phyloP scores from a whole-genome alignment of 768 basidiomycete genomes.

The Suillus subaureus region DNA sequence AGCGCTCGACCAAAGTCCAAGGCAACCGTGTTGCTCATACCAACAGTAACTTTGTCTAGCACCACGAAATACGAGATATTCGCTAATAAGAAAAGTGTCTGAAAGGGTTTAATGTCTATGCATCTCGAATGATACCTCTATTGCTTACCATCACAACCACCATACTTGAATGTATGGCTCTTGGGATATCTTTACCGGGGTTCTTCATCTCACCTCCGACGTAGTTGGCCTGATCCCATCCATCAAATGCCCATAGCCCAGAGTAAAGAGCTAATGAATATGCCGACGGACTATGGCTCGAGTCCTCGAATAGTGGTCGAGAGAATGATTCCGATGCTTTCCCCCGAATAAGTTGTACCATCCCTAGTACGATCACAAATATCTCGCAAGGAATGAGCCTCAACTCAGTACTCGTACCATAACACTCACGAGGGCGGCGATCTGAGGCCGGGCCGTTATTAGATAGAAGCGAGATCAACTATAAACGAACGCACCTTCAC shows the following conservation, averaged over 20 bases:
- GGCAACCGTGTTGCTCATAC: constrained; percentile 83
- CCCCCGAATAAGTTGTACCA: constrained; percentile 75
- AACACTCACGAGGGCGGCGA: constrained; percentile 62
- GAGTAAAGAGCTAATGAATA: constrained; percentile 96
- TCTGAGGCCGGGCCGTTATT: constrained; percentile 36
- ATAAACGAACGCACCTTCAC: constrained; percentile 63
- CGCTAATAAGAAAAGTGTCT: constrained; percentile 78
- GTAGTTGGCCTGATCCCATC: constrained; percentile 94
- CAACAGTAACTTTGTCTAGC: constrained; percentile 77
- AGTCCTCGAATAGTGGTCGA: constrained; percentile 68
- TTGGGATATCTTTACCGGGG: constrained; percentile 84
- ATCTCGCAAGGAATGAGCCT: constrained; percentile 43
- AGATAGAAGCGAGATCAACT: neutral
- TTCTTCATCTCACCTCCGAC: constrained; percentile 88
- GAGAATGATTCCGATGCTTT: constrained; percentile 68
- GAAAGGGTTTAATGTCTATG: constrained; percentile 11
- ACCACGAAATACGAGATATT: constrained; percentile 94
- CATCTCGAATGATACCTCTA: constrained; percentile 1
- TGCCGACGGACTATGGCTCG: constrained; percentile 76
- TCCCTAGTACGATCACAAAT: constrained; percentile 74
- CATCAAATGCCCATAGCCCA: constrained; percentile 94
- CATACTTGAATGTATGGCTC: constrained; percentile 93
- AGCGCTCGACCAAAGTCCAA: constrained; percentile 89
- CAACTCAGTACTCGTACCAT: constrained; percentile 1
- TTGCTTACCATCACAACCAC: constrained; percentile 65